Evolutionary conservation across 768 basidiomycete genomes (phyloP), one percentile per base, ranked within the genome.

Genomic region (Leccinum barrowsii): DNA sequence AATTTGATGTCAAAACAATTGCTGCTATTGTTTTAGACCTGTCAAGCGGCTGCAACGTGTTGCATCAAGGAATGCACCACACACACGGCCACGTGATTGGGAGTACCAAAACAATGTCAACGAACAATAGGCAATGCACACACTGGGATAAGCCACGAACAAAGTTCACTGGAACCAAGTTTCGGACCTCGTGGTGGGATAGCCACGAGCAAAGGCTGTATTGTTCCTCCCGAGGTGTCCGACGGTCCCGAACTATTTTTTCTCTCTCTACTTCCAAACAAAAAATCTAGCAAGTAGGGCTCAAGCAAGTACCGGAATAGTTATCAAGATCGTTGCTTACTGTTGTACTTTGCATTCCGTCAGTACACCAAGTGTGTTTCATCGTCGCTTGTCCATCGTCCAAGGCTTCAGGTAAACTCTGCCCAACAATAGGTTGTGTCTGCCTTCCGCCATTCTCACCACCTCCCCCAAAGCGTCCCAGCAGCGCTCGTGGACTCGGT

Each of bases 401-500:
- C 73, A 73, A 0, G 64, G 67, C 57, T 65, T 65, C 59, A 74
- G 34, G 22, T 56, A 37, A 51, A 82, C 67, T 65, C 81, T 78
- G 37, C 85, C 86, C 55, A 87, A 70, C 5, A 73, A 77, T 51
- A 88, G 54, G 19, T 69, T 67, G 50, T 80, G 75, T 63, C 78
- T 76, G 12, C 78, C 83, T 66, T 88, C 86, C 21, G 84, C 85
- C 78, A 88, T 78, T 56, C 73, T 76, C 42, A 85, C 75, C 1
- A 81, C 78, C 64, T 86, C 80, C 22, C 80, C 78, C 2, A 87
- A 65, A 28, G 80, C 76, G 32, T 75, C 74, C 77, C 79, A 80
- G 3, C 75, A 77, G 22, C 68, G 71, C 13, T 72, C 72, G 17
- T 76, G 73, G 30, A 80, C 62, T 3, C 67, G 63, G 52, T 66